Evolutionary conservation across 805 yeast genomes (phyloP).

Genomic region (Trichomonascus vanleenenianus): DNA sequence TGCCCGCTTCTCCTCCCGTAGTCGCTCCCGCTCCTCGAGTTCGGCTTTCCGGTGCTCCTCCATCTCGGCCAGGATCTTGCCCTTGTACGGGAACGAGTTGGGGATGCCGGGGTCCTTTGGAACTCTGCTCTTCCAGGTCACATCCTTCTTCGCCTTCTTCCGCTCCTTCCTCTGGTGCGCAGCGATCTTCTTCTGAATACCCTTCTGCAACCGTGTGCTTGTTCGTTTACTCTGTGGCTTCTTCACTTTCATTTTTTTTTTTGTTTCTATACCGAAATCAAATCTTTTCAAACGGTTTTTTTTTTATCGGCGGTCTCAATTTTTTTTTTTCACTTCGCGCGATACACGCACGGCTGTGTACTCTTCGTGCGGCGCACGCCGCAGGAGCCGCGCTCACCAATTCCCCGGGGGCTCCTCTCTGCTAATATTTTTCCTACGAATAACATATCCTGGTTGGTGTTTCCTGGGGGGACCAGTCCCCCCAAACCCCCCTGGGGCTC

Average conservation of each 20-base stretch:
- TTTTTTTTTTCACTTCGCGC: neutral
- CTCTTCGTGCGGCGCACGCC: too few species aligned
- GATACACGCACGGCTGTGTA: too few species aligned
- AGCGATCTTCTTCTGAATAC: conserved; percentile 90
- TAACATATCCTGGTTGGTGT: too few species aligned
- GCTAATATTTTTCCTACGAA: too few species aligned
- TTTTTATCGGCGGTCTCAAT: neutral
- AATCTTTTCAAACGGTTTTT: neutral
- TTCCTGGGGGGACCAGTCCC: too few species aligned
- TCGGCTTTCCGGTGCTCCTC: conserved; percentile 42
- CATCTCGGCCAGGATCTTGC: conserved; percentile 54
- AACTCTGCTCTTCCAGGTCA: conserved; percentile 82
- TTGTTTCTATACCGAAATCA: too few species aligned
- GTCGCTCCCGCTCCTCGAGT: conserved; percentile 32
- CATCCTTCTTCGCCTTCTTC: conserved; percentile 78
- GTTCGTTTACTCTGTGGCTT: conserved; percentile 59
- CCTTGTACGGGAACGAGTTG: conserved; percentile 89
- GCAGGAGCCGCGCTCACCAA: too few species aligned
- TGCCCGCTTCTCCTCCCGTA: conserved; percentile 29
- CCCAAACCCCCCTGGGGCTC: too few species aligned
- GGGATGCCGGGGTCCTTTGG: conserved; percentile 95
- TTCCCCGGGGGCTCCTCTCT: too few species aligned
- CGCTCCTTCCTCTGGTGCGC: conserved; percentile 84
- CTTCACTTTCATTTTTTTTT: conserved; percentile 1
- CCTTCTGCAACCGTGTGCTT: conserved; percentile 91